Evolutionary conservation across 2,329 filamentous ascomycete genomes (phyloP).

Genomic region (Cryphonectria carpinicola): DNA sequence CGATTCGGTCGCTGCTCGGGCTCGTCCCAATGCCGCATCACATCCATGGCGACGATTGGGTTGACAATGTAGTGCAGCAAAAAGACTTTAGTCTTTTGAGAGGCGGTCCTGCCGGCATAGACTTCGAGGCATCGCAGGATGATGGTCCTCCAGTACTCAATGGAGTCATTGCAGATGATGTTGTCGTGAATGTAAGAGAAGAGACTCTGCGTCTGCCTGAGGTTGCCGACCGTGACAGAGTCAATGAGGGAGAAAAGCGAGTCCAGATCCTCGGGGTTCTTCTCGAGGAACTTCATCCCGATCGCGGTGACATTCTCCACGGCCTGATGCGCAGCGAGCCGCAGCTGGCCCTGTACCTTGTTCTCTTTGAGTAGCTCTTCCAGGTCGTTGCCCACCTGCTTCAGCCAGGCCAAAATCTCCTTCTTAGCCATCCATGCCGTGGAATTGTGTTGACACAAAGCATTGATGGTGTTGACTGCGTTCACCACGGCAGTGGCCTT

Average conservation of each 20-base stretch:
- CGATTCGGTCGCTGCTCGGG: constrained; percentile 55
- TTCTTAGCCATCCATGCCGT: constrained; percentile 74
- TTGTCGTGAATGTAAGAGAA: constrained; percentile 82
- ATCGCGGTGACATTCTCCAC: constrained; percentile 86
- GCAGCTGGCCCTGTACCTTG: constrained; percentile 70
- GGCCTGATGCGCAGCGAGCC: constrained; percentile 85
- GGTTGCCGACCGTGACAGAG: constrained; percentile 78
- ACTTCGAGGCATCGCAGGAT: constrained; percentile 86
- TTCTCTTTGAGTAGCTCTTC: constrained; percentile 75
- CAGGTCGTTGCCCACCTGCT: constrained; percentile 74
- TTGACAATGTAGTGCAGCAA: constrained; percentile 91
- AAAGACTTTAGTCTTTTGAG: constrained; percentile 92
- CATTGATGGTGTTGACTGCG: constrained; percentile 81
- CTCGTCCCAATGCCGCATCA: constrained; percentile 78
- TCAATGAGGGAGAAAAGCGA: constrained; percentile 85
- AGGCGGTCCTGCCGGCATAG: constrained; percentile 77
- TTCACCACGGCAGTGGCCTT: constrained; percentile 76
- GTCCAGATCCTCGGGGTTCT: constrained; percentile 77
- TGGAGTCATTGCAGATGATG: constrained; percentile 81
- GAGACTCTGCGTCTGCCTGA: constrained; percentile 76
- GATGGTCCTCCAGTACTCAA: constrained; percentile 83
- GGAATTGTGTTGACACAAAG: constrained; percentile 70
- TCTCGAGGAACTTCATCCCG: constrained; percentile 77
- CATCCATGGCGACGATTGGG: constrained; percentile 94
- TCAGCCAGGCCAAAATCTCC: constrained; percentile 63